Evolutionary conservation across 306 rosid genomes (phyloP).

Genomic region (Dryas drummondii): DNA sequence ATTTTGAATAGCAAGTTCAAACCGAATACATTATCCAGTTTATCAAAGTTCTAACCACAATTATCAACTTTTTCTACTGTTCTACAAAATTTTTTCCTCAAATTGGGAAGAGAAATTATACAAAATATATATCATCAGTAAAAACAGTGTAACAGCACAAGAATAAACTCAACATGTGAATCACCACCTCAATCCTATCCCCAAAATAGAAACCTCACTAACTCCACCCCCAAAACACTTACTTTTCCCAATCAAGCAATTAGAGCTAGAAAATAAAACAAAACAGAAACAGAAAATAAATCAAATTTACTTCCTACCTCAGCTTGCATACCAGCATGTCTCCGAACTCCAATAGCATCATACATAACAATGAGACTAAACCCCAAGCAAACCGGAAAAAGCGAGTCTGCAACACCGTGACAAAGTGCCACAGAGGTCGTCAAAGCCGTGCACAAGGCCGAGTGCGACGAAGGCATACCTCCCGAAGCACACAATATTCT

Average conservation of each 20-base stretch:
- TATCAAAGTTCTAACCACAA: no score
- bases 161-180: no score
- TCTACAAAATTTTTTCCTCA: no score
- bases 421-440: constrained; percentile 84
- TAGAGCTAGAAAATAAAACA: background rate
- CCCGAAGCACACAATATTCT: constrained; percentile 59
- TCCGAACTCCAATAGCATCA: constrained; percentile 82
- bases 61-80: no score
- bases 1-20: no score
- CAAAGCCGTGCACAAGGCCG: constrained; percentile 78
- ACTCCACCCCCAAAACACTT: no score
- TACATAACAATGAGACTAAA: constrained; percentile 87
- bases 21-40: no score
- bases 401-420: constrained; percentile 52
- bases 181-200: no score
- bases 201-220: no score
- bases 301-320: constrained; percentile 46
- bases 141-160: no score
- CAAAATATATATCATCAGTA: no score
- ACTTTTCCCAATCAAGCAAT: background rate
- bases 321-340: constrained; percentile 96
- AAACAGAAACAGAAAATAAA: background rate
- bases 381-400: constrained; percentile 84
- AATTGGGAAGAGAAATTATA: no score
- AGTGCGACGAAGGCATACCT: constrained; percentile 96